Conservation (phyloP, 805 yeast genomes). For the Middelhovenomyces tepae region DNA sequence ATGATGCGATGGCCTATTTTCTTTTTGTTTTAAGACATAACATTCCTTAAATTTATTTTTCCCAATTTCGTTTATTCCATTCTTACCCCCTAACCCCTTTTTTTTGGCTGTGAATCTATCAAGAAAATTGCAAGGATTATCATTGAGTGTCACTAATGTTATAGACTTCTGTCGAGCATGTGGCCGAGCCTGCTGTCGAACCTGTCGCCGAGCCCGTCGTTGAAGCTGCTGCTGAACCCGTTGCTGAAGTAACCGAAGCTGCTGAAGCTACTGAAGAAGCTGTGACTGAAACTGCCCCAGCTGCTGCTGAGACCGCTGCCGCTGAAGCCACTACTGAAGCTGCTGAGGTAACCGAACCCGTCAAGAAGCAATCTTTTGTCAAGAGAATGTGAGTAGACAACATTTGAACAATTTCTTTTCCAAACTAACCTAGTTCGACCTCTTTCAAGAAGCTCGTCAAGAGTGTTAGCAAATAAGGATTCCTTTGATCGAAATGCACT, state of each 20-base stretch:
- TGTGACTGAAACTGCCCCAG: conserved; percentile 2
- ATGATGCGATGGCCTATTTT: no score
- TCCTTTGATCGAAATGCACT: not conserved
- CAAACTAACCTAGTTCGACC: no score
- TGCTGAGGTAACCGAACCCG: conserved; percentile 16
- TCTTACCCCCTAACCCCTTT: no score
- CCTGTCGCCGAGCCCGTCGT: conserved; percentile 8
- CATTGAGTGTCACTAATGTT: no score
- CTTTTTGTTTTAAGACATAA: no score
- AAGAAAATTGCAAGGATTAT: no score
- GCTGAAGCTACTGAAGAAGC: conserved; percentile 4
- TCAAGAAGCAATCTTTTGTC: conserved; percentile 2
- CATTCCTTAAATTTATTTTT: no score
- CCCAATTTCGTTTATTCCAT: no score
- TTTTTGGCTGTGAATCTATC: no score
- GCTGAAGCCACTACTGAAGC: conserved; percentile 11
- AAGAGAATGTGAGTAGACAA: conserved; percentile 19
- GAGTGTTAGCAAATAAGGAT: conserved; percentile 21
- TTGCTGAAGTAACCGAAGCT: conserved; percentile 5
- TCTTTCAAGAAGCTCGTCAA: conserved; percentile 24
- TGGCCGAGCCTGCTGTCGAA: conserved; percentile 9
- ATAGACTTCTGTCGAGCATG: conserved; percentile 9
- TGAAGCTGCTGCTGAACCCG: conserved; percentile 13
- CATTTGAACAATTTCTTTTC: conserved; percentile 21
- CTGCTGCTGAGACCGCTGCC: conserved; percentile 10